Base-by-base conservation (phyloP, 108 stramenopile species). In the Heterococcus sp. region DNA sequence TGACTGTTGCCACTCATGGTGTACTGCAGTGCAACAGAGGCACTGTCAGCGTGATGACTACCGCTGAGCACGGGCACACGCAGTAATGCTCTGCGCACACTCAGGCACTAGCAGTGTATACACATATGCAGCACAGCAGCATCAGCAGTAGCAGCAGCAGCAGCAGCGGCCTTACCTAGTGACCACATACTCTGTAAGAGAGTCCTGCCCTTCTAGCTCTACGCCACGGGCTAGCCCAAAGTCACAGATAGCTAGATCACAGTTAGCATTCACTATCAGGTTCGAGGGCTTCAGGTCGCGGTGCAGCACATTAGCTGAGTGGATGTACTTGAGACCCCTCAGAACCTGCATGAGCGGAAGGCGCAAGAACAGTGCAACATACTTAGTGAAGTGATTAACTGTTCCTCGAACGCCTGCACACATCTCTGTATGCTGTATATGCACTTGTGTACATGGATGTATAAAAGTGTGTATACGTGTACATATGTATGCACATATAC, bases 211-310 rank as follows among this genome's bases (percentile, higher is more conserved):
- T 27, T 72, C 82, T 34, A 68, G 38, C 28, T 88, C 85, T 32
- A 84, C 72, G 35, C 88, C 88, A 29, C 90, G 58, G 21, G 89
- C 83, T 30, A 89, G 58, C 0, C 90, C 90, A 78, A 91, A 91
- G 68, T 91, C 90, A 85, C 90, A 91, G 29, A 91, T 84, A 8
- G 85, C 87, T 64, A 91, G 75, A 67, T 91, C 89, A 73, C 90
- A 91, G 72, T 90, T 89, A 30, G 87, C 85, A 70, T 91, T 90
- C 2, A 91, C 14, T 2, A 82, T 34, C 0, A 82, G 72, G 21
- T 82, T 82, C 34, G 78, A 38, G 4, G 78, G 77, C 35, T 88
- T 88, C 33, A 87, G 33, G 39, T 88, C 88, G 3, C 88, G 46
- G 75, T 88, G 87, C 0, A 88, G 69, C 21, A 88, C 78, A 39